Conservation (phyloP, 306 rosid species). For the Begonia fuchsioides region DNA sequence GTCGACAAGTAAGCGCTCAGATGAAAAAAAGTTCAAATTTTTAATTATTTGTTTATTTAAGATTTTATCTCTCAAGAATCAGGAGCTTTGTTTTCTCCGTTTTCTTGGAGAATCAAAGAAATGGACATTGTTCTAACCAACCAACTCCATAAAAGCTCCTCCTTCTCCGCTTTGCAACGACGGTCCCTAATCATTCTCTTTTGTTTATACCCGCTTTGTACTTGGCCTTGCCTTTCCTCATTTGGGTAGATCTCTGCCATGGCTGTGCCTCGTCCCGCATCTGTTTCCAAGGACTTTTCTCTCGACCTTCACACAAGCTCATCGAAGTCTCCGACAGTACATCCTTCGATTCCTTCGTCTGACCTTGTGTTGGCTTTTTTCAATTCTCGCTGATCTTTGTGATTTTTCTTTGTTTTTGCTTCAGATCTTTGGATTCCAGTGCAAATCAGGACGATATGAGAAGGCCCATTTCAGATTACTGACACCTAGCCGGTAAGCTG, state of each 20-base stretch:
- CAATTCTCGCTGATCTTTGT: slow-evolving; percentile 1
- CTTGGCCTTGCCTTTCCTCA: too few species aligned
- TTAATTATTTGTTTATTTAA: too few species aligned
- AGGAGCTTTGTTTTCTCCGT: too few species aligned
- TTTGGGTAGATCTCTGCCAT: slow-evolving; percentile 22
- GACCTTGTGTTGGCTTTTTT: background rate
- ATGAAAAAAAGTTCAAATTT: too few species aligned
- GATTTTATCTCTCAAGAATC: too few species aligned
- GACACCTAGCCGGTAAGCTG: slow-evolving; percentile 29
- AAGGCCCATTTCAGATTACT: slow-evolving; percentile 28
- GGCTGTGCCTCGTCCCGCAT: slow-evolving; percentile 38
- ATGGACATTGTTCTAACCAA: too few species aligned
- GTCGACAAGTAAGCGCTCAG: too few species aligned
- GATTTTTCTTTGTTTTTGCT: slow-evolving; percentile 2
- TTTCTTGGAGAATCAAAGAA: too few species aligned
- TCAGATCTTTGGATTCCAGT: slow-evolving; percentile 42
- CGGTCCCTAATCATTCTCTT: too few species aligned
- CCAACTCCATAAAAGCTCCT: too few species aligned
- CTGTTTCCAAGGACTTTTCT: slow-evolving; percentile 26
- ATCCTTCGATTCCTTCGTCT: background rate
- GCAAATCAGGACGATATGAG: slow-evolving; percentile 21
- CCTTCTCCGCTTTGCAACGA: too few species aligned
- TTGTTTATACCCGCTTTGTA: too few species aligned
- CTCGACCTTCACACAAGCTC: slow-evolving; percentile 8
- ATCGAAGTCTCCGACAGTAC: slow-evolving; percentile 22